Evolutionary conservation across 345 rosid genomes (phyloP).

Genomic region (Salix koriyanagi): DNA sequence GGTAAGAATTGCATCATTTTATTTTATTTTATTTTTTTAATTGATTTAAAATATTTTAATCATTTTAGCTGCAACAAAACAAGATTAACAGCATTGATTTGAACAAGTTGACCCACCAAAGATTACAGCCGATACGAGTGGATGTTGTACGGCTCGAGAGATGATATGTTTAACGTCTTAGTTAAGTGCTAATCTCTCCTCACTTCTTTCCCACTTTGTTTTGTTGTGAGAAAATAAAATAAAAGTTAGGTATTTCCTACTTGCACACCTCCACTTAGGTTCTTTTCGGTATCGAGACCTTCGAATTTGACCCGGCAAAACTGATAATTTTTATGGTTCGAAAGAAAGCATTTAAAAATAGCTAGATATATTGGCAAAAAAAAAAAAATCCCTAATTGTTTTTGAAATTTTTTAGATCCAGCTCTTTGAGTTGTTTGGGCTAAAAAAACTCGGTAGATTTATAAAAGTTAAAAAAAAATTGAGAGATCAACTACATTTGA

Average conservation of each 20-base stretch:
- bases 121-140: slow-evolving; percentile 8
- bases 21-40: too few species aligned
- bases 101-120: slow-evolving; percentile 35
- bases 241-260: neutral
- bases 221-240: neutral
- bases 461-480: too few species aligned
- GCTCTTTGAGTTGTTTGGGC: too few species aligned
- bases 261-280: slow-evolving; percentile 14
- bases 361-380: neutral
- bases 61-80: too few species aligned
- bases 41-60: too few species aligned
- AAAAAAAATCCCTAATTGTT: too few species aligned
- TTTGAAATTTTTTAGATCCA: too few species aligned
- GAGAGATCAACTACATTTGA: too few species aligned
- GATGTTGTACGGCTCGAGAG: slow-evolving; percentile 69
- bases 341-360: slow-evolving; percentile 5
- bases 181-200: slow-evolving; percentile 9
- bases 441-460: too few species aligned
- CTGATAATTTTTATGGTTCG: neutral
- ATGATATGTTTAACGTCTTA: slow-evolving; percentile 24
- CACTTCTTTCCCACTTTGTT: neutral
- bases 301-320: slow-evolving; percentile 33
- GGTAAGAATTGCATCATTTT: too few species aligned
- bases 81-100: too few species aligned
- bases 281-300: slow-evolving; percentile 41